Evolutionary conservation across 352 stramenopile genomes (phyloP).

Genomic region (Phytophthora crassamura): DNA sequence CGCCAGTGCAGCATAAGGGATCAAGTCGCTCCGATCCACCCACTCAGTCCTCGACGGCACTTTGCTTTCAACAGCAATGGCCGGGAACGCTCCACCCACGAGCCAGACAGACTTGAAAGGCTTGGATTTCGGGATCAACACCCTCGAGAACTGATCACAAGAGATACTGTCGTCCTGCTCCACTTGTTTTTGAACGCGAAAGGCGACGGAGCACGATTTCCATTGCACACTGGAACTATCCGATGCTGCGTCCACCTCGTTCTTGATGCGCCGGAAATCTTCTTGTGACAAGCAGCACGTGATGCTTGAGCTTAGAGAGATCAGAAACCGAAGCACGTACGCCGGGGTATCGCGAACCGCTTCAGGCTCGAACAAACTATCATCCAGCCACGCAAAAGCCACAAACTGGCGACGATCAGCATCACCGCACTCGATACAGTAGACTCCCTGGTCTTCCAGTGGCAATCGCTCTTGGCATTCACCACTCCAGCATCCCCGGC

Average conservation of each 20-base stretch:
- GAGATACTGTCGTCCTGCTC: constrained; percentile 46
- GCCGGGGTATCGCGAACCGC: constrained; percentile 56
- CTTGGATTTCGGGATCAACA: constrained; percentile 8
- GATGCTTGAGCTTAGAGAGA: constrained; percentile 29
- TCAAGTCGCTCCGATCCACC: neutral
- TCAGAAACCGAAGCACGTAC: constrained; percentile 64
- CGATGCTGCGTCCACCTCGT: constrained; percentile 13
- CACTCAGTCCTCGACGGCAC: constrained; percentile 18
- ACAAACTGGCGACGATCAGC: constrained; percentile 30
- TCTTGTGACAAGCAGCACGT: constrained; percentile 32
- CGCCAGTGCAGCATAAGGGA: constrained; percentile 1
- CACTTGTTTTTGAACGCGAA: constrained; percentile 53
- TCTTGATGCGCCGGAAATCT: constrained; percentile 22
- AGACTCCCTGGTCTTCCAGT: constrained; percentile 58
- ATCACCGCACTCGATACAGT: constrained; percentile 29
- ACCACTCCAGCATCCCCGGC: constrained; percentile 43
- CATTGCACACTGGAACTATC: constrained; percentile 11
- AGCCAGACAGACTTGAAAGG: constrained; percentile 11
- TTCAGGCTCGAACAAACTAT: constrained; percentile 40
- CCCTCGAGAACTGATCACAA: neutral
- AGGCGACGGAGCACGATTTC: constrained; percentile 37
- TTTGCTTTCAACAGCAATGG: constrained; percentile 20
- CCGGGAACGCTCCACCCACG: constrained; percentile 21
- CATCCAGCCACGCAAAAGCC: constrained; percentile 62
- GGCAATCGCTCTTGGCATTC: constrained; percentile 37